These are phyloP conservation scores for Saturnispora kantuleensis DNA, from an alignment of 805 yeast species.

Conservation along the genomic window DNA sequence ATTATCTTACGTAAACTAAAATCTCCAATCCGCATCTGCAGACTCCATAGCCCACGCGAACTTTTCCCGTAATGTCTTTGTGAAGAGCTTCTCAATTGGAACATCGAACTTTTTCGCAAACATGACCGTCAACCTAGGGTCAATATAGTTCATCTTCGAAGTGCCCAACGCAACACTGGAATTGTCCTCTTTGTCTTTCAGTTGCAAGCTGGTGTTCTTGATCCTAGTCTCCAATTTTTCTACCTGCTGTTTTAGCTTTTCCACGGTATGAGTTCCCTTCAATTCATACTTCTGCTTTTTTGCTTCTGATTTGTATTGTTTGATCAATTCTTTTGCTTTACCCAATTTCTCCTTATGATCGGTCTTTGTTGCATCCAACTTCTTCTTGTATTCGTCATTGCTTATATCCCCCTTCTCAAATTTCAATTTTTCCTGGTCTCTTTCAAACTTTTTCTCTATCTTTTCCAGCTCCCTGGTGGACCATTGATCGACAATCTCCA, in stretches of 20 bases:
- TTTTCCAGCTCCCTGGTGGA: constrained; percentile 59
- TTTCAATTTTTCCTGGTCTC: constrained; percentile 68
- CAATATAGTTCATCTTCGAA: constrained; percentile 89
- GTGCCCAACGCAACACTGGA: constrained; percentile 90
- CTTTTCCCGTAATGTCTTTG: constrained; percentile 85
- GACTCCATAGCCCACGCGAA: constrained; percentile 95
- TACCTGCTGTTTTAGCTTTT: constrained; percentile 62
- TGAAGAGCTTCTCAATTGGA: constrained; percentile 85
- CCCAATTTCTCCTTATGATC: constrained; percentile 48
- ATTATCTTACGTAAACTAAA: constrained; percentile 28
- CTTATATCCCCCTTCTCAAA: constrained; percentile 47
- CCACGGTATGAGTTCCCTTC: constrained; percentile 45
- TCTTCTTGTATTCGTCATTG: constrained; percentile 42
- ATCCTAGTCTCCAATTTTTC: constrained; percentile 67
- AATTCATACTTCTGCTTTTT: constrained; percentile 50
- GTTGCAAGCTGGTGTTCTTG: constrained; percentile 54
- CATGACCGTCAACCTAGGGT: constrained; percentile 84
- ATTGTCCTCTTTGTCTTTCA: constrained; percentile 89
- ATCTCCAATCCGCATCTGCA: constrained; percentile 80
- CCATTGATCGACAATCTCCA: constrained; percentile 45
- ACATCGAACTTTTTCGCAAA: constrained; percentile 79
- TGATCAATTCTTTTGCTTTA: constrained; percentile 41
- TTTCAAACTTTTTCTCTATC: constrained; percentile 50
- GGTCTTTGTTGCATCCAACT: constrained; percentile 40
- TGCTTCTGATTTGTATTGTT: constrained; percentile 47